Base-by-base conservation (phyloP, 306 rosid species). In the Cyamopsis tetragonoloba region DNA sequence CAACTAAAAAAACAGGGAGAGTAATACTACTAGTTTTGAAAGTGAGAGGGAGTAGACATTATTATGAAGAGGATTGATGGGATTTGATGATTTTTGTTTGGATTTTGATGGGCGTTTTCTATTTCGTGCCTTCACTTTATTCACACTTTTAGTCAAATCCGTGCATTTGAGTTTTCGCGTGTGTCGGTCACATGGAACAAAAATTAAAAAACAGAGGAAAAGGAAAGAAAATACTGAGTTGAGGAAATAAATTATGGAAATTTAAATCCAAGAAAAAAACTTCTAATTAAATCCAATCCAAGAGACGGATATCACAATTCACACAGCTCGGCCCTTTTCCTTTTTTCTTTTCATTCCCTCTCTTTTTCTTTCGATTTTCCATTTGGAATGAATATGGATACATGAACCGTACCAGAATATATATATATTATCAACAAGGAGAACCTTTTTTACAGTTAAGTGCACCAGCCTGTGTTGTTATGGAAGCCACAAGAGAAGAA, bases 371-470 rank as follows among this genome's bases (percentile, higher is more conserved):
- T 18, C 15, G 0, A 3, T 39, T 43, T 57, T 23, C 42, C 7
- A 43, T 63, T 64, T 31, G 62, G 51, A 62, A 34, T 31, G 24
- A 73, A 68, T n/a, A n/a, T 75, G 50, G 53, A 66, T 15, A n/a
- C n/a, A n/a, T n/a, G n/a, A n/a, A n/a, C n/a, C n/a, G n/a, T n/a
- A n/a, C n/a, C n/a, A n/a, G n/a, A n/a, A n/a, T n/a, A n/a, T n/a
- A n/a, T n/a, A n/a, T n/a, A n/a, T n/a, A 57, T 64, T 47, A 77
- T 78, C 81, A 92, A 85, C 98, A 93, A 50, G 82, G 83, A 19
- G 96, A 89, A 12, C 91, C 88, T 82, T 79, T 88, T 43, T 80
- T 76, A 74, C 98, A 93, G 32, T 0, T 70, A 3, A 93, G 96
- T 64, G 91, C 69, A 38, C 98, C 98, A 7, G 98, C 72, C 22